Evolutionary conservation across 306 rosid genomes (phyloP), one percentile per base, ranked within the genome.

Genomic region (Leucaena leucocephala): DNA sequence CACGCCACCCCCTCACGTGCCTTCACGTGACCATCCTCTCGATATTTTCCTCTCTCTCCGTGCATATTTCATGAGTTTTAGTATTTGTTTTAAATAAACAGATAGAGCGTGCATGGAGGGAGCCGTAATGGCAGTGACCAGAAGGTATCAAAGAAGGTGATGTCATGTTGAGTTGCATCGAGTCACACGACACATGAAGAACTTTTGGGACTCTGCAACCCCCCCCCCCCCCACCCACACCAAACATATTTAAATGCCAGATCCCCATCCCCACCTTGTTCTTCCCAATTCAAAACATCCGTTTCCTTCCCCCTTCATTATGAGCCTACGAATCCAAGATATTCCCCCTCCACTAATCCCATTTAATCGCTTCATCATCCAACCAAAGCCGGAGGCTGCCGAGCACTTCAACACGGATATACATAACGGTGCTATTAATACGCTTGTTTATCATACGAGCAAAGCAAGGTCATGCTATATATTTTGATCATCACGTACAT

Each of bases 1-100:
- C 39, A 11, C 39, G 65, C 65, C 66, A 22, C 40, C 71, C 22
- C 42, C 84, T 87, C 97, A 91, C 93, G 97, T 89, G 93, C 80
- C 68, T 78, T 78, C 96, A 88, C 90, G 87, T 90, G 95, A 83
- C 90, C 83, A 82, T 7, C 52, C 75, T 76, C 88, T 78, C 90
- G 84, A 84, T 80, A 63, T 46, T 42, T 55, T 13, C 33, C 22
- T 19, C n/a, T 8, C 38, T 7, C 14, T 8, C 3, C 42, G 4
- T 13, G 3, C 14, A 13, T 50, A 49, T 49, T 49, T 13, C 54
- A 49, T 14, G n/a, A 3, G 27, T 13, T 49, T 49, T 15, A 14
- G 16, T 49, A 13, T 27, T 27, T 27, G 27, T 27, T 27, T 46
- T 13, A 49, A 49, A 49, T 49, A 16, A 50, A 14, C 13, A 13